These are phyloP conservation scores for Thelonectria discophora DNA, from an alignment of 2,329 filamentous ascomycete species.

Conservation along the genomic window DNA sequence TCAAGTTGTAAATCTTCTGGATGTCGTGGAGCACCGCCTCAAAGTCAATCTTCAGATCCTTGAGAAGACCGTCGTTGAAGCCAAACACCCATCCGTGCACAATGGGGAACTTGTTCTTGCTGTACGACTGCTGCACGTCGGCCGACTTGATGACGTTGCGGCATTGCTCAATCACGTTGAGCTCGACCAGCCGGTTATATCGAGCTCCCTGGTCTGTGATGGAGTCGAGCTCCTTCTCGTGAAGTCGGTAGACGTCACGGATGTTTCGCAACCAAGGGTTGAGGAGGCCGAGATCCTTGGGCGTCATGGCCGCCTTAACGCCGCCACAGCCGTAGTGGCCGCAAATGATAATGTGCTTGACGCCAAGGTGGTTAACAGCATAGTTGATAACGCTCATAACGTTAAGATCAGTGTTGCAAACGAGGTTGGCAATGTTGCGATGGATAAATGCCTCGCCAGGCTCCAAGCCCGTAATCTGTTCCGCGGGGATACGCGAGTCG, in stretches of 20 bases:
- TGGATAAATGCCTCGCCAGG: conserved; percentile 95
- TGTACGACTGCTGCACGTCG: conserved; percentile 77
- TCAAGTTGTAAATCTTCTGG: conserved; percentile 72
- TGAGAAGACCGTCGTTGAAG: conserved; percentile 72
- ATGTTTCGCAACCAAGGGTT: conserved; percentile 81
- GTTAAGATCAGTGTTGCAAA: conserved; percentile 82
- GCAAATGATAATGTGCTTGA: conserved; percentile 83
- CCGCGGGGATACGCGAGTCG: conserved; percentile 91
- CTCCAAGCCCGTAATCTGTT: conserved; percentile 81
- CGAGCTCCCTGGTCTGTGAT: conserved; percentile 67
- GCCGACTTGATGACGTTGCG: conserved; percentile 82
- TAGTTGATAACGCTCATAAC: conserved; percentile 86
- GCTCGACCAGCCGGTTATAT: conserved; percentile 78
- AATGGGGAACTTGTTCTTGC: conserved; percentile 70
- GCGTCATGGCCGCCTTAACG: conserved; percentile 77
- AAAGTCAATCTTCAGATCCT: conserved; percentile 71
- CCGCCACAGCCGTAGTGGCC: conserved; percentile 83
- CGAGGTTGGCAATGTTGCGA: conserved; percentile 92
- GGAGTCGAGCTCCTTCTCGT: conserved; percentile 74
- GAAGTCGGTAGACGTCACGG: conserved; percentile 75
- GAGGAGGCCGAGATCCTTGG: conserved; percentile 73
- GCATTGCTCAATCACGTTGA: conserved; percentile 83
- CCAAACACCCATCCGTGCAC: conserved; percentile 81
- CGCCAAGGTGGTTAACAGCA: conserved; percentile 80
- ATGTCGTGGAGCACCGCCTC: conserved; percentile 63